phyloP scores from a whole-genome alignment of 2,329 filamentous ascomycete genomes.

The Fusarium newnesense region DNA sequence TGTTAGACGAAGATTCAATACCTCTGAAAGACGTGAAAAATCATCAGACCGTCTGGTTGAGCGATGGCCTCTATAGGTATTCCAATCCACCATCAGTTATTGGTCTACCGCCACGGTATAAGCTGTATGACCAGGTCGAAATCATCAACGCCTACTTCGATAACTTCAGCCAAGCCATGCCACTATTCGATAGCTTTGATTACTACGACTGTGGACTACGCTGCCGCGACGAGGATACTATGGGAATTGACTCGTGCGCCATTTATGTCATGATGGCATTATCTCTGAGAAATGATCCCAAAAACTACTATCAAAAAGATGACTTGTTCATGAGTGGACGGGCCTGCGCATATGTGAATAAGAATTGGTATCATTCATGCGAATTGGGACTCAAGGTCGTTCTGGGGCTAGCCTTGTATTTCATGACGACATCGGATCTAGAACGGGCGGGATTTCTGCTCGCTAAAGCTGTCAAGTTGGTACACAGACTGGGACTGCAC shows the following conservation, averaged over 20 bases:
- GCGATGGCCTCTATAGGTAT: too few species aligned
- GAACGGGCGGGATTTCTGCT: neutral
- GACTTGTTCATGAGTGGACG: neutral
- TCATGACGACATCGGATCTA: neutral
- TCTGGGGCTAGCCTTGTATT: neutral
- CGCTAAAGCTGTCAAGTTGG: slow-evolving; percentile 16
- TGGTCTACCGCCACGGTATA: neutral
- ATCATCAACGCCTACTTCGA: neutral
- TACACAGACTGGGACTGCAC: neutral
- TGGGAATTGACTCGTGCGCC: neutral
- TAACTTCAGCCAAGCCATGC: neutral
- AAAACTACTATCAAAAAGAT: neutral
- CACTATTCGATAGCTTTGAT: neutral
- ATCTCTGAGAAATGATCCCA: neutral
- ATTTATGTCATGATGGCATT: slow-evolving; percentile 21
- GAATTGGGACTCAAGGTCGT: slow-evolving; percentile 6
- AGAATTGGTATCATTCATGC: too few species aligned
- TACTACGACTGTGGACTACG: neutral
- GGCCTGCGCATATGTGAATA: neutral
- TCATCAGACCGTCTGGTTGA: too few species aligned
- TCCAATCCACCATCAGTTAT: neutral
- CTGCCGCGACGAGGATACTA: fast-evolving
- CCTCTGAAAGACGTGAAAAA: neutral
- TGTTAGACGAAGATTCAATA: neutral
- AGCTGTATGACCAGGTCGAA: fast-evolving